Evolutionary conservation across 441 rosid species (phyloP).

Genomic region (Populus hybrid): DNA sequence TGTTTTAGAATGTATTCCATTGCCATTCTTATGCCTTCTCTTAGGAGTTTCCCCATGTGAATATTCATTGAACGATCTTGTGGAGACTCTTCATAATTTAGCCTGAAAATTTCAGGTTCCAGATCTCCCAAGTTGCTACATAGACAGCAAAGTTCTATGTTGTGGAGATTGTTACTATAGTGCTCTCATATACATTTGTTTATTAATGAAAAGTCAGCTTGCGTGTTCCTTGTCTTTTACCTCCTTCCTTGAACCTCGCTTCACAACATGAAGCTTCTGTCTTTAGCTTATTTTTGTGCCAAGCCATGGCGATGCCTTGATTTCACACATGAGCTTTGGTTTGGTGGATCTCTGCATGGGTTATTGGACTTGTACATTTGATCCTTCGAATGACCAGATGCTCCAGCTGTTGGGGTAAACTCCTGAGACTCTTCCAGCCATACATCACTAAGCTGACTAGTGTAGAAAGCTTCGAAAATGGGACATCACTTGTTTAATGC

Average conservation of each 20-base stretch:
- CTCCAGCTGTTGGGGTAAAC: not conserved
- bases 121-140: constrained; percentile 9
- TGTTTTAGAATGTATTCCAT: constrained; percentile 35
- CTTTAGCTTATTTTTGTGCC: not conserved
- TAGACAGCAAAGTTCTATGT: not conserved
- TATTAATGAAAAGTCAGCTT: not conserved
- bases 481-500: not conserved
- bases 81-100: not conserved
- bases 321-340: not conserved
- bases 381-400: not conserved
- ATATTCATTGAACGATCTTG: not conserved
- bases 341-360: not conserved
- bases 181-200: not conserved
- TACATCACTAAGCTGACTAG: not conserved
- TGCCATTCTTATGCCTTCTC: not conserved
- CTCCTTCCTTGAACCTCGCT: not conserved
- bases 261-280: not conserved
- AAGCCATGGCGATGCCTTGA: not conserved
- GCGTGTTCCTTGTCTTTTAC: not conserved
- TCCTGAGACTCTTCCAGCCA: not conserved
- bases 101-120: not conserved
- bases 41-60: no score
- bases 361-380: not conserved
- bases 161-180: not conserved
- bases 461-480: no score